Base-by-base conservation (phyloP, 768 basidiomycete species). In the Tephrocybe sp. region DNA sequence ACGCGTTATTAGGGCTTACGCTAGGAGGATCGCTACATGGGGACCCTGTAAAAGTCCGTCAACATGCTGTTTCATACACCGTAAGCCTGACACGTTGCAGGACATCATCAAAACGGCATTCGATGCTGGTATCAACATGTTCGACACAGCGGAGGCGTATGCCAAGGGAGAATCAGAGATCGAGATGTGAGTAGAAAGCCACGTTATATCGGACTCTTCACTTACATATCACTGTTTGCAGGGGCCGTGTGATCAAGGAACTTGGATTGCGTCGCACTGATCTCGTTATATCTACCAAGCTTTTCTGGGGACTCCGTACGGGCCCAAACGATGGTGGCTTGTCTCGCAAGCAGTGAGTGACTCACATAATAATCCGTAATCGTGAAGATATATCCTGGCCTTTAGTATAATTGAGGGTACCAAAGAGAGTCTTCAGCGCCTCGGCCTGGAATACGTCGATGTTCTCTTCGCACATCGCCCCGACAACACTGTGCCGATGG, bases 31-130 rank as follows among this genome's bases (percentile, higher is more conserved):
- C 78, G 30, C 78, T 87, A 37, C 67, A 72, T 45, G 86, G 86
- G 2, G 86, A 88, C 60, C 79, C 80, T 41, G 88, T 89, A 58
- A 87, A 84, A 72, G 79, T 77, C 39, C 21, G 56, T 48, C 38
- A n/a, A 42, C 21, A 10, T 49, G 12, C 29, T 19, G 29, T 30
- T 39, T 18, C 25, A 44, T 25, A 33, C 27, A 42, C 37, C 18
- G 37, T 16, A 6, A n/a, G 33, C 5, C 33, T n/a, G 43, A 41
- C 6, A n/a, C 15, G 15, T n/a, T 2, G 21, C 53, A 84, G 80
- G 90, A 91, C 29, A 83, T 90, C 57, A 84, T 92, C 64, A 83
- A 85, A 64, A 73, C 76, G 6, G 88, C 86, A 4, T 89, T 84
- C 57, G 87, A 91, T 41, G 70, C 77, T 63, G 87, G 88, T 0